Evolutionary conservation across 2,329 filamentous ascomycete species (phyloP).

Genomic region (Cercospora sp.): DNA sequence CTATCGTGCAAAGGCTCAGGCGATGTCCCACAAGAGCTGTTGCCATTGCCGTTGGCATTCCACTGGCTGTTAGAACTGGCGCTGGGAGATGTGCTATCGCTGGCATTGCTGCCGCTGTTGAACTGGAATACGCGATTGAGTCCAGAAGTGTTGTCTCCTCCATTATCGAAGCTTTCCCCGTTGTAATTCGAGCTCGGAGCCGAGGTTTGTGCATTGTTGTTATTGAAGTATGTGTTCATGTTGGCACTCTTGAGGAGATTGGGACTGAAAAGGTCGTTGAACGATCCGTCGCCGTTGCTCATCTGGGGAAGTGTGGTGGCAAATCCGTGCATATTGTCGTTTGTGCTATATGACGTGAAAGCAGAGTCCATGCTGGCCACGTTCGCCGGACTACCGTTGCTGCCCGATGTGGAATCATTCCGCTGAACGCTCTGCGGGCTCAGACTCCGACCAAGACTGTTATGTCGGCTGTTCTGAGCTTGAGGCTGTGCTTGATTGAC

Average conservation of each 20-base stretch:
- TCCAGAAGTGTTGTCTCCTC: conserved; percentile 46
- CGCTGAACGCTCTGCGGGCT: conserved; percentile 37
- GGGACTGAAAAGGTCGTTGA: conserved; percentile 63
- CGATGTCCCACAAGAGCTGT: conserved; percentile 70
- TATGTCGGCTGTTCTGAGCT: conserved; percentile 25
- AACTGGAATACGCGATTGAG: conserved; percentile 53
- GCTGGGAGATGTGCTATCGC: conserved; percentile 54
- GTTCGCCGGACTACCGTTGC: conserved; percentile 28
- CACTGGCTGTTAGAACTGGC: conserved; percentile 54
- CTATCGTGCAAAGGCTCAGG: conserved; percentile 75
- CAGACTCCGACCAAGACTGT: conserved; percentile 36
- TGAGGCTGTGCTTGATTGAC: conserved; percentile 16
- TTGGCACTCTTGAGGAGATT: conserved; percentile 51
- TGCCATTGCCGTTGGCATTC: conserved; percentile 57
- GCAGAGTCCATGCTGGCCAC: conserved; percentile 21
- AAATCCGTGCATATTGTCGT: conserved; percentile 40
- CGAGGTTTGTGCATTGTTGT: conserved; percentile 4
- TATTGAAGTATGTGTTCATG: conserved; percentile 35
- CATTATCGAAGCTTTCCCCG: conserved; percentile 35
- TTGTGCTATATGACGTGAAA: conserved; percentile 36
- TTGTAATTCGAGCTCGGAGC: conserved; percentile 3
- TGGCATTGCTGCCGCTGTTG: conserved; percentile 48
- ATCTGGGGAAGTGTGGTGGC: conserved; percentile 40
- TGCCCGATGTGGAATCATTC: conserved; percentile 31
- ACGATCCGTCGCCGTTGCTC: conserved; percentile 36